Percentiles rank a stretch among this genome's conserved stretches.
Conservation (phyloP, 371 early-diverging fungal species). For the Mucor sp. region DNA sequence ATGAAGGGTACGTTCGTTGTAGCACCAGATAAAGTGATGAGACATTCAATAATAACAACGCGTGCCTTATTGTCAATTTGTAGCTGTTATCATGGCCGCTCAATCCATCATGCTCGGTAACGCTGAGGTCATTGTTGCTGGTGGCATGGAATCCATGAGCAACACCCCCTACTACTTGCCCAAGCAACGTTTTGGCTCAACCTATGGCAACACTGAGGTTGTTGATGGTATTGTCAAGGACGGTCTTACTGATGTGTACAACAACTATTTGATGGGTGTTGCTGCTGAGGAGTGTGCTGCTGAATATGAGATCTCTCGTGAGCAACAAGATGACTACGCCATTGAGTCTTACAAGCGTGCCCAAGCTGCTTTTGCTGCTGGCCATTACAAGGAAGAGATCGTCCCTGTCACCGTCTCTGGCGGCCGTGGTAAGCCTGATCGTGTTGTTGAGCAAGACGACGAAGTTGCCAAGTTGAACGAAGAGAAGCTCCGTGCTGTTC, state of each 20-base stretch:
- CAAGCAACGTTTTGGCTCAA: conserved; percentile 76
- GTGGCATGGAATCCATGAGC: conserved; percentile 98
- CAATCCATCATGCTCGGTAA: conserved; percentile 84
- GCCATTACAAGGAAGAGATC: conserved; percentile 85
- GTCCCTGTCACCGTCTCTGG: conserved; percentile 84
- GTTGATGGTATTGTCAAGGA: conserved; percentile 92
- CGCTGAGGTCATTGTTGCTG: conserved; percentile 86
- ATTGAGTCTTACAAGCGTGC: conserved; percentile 87
- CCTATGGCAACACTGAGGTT: conserved; percentile 84
- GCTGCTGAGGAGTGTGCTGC: conserved; percentile 93
- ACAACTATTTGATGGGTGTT: conserved; percentile 87
- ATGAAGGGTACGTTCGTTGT: conserved; percentile 76
- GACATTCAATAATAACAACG: not conserved
- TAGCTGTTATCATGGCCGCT: conserved; percentile 83
- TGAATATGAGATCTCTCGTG: conserved; percentile 80
- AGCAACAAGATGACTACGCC: conserved; percentile 90
- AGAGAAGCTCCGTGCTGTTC: conserved; percentile 83
- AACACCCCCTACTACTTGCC: conserved; percentile 94
- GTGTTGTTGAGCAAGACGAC: conserved; percentile 79
- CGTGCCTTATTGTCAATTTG: conserved; percentile 2
- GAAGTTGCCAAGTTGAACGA: conserved; percentile 72
- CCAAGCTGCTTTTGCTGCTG: conserved; percentile 77
- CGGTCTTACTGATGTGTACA: conserved; percentile 92
- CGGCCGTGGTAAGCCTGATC: conserved; percentile 84
- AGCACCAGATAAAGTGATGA: not conserved